Base-by-base conservation (phyloP, 2,329 filamentous ascomycete genomes). In the Lizonia empirigonia region DNA sequence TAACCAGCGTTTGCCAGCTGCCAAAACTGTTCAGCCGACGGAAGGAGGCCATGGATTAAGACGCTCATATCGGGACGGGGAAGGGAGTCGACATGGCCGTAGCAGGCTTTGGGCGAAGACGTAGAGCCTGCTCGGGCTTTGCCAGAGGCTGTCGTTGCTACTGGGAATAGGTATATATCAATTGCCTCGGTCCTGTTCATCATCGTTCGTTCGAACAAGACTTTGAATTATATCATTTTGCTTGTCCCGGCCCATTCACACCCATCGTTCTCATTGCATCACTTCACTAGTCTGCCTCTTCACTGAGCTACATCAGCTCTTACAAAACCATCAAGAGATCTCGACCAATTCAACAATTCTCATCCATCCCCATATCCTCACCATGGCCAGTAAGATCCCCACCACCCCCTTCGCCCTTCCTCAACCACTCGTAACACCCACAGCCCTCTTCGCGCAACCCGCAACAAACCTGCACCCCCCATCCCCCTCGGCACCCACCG, bases 311-410 rank as follows among this genome's bases (percentile, higher is more conserved):
- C n/a, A n/a, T n/a, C n/a, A n/a, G n/a, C n/a, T n/a, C n/a, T n/a
- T n/a, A n/a, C n/a, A n/a, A n/a, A n/a, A n/a, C n/a, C n/a, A n/a
- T n/a, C n/a, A n/a, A n/a, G n/a, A n/a, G n/a, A n/a, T n/a, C n/a
- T n/a, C n/a, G n/a, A n/a, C 26, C 26, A 30, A 7, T n/a, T 15
- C 27, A 30, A 30, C 27, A 5, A 5, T 30, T n/a, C 12, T 6
- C 7, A 19, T 10, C 5, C 32, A 19, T 34, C 18, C 30, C 8
- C 9, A 18, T 10, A 33, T 10, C 30, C 5, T 7, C 16, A 56
- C 24, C 23, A 64, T 62, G 59, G 55, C 59, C 33, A 51, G 59
- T 61, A 58, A 41, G 33, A n/a, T n/a, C n/a, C n/a, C n/a, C n/a
- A n/a, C n/a, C n/a, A n/a, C n/a, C 22, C 12, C 15, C 20, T 12